Evolutionary conservation across 768 basidiomycete genomes (phyloP).

Genomic region (Russula dissimulans): DNA sequence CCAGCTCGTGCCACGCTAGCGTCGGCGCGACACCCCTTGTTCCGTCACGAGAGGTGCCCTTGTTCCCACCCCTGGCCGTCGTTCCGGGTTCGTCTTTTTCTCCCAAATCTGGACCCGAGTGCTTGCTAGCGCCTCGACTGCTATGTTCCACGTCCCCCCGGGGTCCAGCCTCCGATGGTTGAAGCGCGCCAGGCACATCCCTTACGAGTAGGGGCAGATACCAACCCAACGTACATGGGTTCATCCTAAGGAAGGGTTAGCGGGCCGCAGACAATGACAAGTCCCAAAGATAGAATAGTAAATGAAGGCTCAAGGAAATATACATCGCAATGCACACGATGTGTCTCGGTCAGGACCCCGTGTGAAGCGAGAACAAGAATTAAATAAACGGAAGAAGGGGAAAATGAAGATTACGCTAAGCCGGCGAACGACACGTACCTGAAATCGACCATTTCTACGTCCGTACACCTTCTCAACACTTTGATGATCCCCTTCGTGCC

Average conservation of each 20-base stretch:
- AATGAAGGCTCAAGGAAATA: not conserved
- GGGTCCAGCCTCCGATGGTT: constrained; percentile 40
- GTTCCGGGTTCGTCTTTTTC: constrained; percentile 23
- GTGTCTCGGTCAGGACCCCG: not conserved
- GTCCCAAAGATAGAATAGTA: not conserved
- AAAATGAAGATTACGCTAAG: constrained; percentile 15
- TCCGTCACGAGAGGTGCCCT: constrained; percentile 8
- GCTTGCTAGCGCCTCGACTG: constrained; percentile 21
- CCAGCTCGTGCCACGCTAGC: constrained; percentile 61
- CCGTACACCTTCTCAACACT: constrained; percentile 58
- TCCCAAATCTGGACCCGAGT: constrained; percentile 18
- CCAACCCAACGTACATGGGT: constrained; percentile 93
- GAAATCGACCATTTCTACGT: constrained; percentile 86
- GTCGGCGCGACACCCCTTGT: constrained; percentile 13
- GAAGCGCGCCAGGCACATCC: constrained; percentile 56
- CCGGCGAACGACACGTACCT: constrained; percentile 42
- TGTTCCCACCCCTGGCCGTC: constrained; percentile 27
- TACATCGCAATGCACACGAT: not conserved
- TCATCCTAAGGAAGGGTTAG: constrained; percentile 52
- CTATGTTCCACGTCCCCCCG: constrained; percentile 16
- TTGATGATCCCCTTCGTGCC: constrained; percentile 66
- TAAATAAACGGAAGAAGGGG: constrained; percentile 1
- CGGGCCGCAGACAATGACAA: not conserved
- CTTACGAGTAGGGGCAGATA: constrained; percentile 81
- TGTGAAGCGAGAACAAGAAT: not conserved